Evolutionary conservation across 352 stramenopile species (phyloP), one percentile per base, ranked within the genome.

Genomic region (Thalassiosira oceanica): DNA sequence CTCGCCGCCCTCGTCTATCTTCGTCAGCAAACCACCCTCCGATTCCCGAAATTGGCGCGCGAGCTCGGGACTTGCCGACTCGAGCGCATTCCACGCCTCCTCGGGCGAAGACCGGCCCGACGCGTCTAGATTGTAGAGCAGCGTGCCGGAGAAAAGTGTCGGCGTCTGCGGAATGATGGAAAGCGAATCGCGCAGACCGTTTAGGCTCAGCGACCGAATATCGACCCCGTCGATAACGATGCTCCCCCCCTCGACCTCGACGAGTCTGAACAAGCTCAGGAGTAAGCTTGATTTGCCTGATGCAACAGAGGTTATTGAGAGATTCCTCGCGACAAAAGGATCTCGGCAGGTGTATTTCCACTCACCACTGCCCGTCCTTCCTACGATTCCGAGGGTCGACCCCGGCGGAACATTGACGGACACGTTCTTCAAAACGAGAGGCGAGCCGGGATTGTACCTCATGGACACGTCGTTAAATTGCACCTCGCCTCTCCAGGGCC

Each of bases 141-240:
- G 57, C 26, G 92, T 94, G 33, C 86, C 93, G 29, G 92, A 83
- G 74, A 97, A 97, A 3, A 97, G 74, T 56, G 85, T 82, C 53
- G 87, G 93, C 80, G 84, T 83, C 67, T 97, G 93, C 23, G 94
- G 94, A 64, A 98, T 96, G 36, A 97, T 96, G 2, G 93, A 89
- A n/a, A 97, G 73, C 11, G 83, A 84, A 20, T 86, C 81, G 43
- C 94, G 90, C 48, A 97, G 80, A 27, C 81, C 89, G 26, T 85
- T 64, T 16, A 97, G 69, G 10, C 86, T 88, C 0, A 98, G 54
- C 23, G 81, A 88, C 36, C 85, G 56, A 29, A 95, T 87, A 70
- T 97, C 93, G 26, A 97, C 78, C 3, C 93, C 94, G 75, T 97
- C 94, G 71, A 98, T 96, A 42, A 92, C 55, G 39, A 98, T 94